Evolutionary conservation across 352 stramenopile genomes (phyloP).

Genomic region (Pythium phragmiticola): DNA sequence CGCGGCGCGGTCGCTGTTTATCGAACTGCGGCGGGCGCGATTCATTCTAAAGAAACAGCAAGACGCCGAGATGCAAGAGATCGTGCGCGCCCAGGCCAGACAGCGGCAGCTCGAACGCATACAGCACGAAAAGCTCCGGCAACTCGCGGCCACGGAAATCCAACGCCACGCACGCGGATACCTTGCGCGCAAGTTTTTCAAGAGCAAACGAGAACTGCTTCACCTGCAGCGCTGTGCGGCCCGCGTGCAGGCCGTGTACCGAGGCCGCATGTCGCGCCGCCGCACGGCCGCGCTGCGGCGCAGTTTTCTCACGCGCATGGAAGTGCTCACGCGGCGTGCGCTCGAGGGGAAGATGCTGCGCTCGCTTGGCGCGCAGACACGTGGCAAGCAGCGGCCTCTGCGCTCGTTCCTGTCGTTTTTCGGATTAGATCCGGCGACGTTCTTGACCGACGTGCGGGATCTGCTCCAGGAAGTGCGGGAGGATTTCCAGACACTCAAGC

Average conservation of each 20-base stretch:
- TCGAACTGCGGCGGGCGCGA: constrained; percentile 53
- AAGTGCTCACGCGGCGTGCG: constrained; percentile 56
- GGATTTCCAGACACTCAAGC: constrained; percentile 61
- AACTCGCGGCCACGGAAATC: constrained; percentile 63
- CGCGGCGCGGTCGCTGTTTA: constrained; percentile 56
- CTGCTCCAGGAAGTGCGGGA: constrained; percentile 67
- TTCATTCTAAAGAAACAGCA: constrained; percentile 67
- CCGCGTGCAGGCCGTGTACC: constrained; percentile 68
- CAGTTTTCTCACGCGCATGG: constrained; percentile 77
- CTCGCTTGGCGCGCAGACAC: constrained; percentile 50
- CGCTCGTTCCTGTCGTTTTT: constrained; percentile 74
- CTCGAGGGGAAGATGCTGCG: constrained; percentile 66
- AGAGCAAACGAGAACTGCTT: constrained; percentile 53
- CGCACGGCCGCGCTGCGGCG: constrained; percentile 62
- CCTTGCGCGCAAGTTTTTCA: constrained; percentile 51
- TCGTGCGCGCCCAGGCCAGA: constrained; percentile 50
- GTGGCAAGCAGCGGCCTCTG: constrained; percentile 58
- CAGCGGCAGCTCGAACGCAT: constrained; percentile 51
- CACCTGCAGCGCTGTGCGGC: constrained; percentile 44
- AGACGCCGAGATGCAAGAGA: constrained; percentile 65
- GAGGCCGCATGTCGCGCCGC: constrained; percentile 62
- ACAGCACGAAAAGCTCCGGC: constrained; percentile 37
- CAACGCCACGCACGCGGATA: constrained; percentile 69
- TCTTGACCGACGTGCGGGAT: constrained; percentile 61
- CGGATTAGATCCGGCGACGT: constrained; percentile 70